Percentiles rank a stretch among this genome's conserved stretches.
Conservation (phyloP, 2,329 filamentous ascomycete species). For the Alternaria sp. region DNA sequence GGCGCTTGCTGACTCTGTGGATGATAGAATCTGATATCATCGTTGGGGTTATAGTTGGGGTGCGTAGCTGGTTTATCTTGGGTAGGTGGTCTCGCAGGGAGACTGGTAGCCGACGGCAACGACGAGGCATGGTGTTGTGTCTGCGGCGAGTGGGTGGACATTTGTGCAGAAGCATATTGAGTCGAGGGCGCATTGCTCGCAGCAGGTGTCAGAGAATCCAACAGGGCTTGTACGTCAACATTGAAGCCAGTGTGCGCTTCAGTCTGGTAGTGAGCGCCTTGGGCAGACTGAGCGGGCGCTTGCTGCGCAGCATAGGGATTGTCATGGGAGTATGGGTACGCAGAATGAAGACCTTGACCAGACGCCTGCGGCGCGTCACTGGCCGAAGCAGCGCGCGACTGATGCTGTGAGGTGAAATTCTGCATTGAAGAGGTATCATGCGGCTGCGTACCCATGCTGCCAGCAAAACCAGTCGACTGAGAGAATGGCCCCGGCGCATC, state of each 20-base stretch:
- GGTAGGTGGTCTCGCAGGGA: conserved; percentile 59
- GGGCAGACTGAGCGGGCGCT: conserved; percentile 41
- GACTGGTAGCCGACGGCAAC: conserved; percentile 52
- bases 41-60: conserved; percentile 58
- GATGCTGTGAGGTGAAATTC: conserved; percentile 46
- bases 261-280: conserved; percentile 40
- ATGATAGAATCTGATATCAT: conserved; percentile 61
- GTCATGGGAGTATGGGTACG: conserved; percentile 48
- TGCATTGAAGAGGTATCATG: conserved; percentile 53
- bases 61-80: conserved; percentile 60
- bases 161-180: conserved; percentile 47
- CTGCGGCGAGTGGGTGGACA: conserved; percentile 42
- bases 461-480: conserved; percentile 39
- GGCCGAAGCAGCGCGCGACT: conserved; percentile 43
- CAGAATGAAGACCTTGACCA: conserved; percentile 41
- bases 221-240: conserved; percentile 58
- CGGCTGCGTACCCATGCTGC: conserved; percentile 41
- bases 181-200: conserved; percentile 41
- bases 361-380: conserved; percentile 48
- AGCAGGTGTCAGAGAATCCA: conserved; percentile 55
- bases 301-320: conserved; percentile 46
- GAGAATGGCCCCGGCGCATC: conserved; percentile 34
- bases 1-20: conserved; percentile 55
- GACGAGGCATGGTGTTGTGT: conserved; percentile 48
- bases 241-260: conserved; percentile 41